These are phyloP conservation scores for Kluyveromyces wickerhamii DNA, from an alignment of 805 yeast species.

Conservation along the genomic window DNA sequence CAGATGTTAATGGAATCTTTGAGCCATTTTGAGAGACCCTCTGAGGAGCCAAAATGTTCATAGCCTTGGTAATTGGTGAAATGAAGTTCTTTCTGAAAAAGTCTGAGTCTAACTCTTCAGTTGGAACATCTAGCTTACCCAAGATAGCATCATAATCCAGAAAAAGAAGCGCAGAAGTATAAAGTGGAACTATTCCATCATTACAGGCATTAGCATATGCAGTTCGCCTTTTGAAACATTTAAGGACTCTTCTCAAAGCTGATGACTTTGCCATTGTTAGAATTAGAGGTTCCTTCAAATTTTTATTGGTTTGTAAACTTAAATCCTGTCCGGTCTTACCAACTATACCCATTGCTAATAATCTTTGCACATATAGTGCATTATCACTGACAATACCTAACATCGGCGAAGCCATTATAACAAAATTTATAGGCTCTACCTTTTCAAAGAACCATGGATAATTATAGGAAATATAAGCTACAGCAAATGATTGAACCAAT, in stretches of 20 bases:
- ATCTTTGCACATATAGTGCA: conserved; percentile 64
- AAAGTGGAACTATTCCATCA: conserved; percentile 76
- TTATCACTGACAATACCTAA: conserved; percentile 72
- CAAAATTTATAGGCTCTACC: conserved; percentile 57
- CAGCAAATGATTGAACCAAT: conserved; percentile 64
- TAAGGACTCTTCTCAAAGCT: conserved; percentile 45
- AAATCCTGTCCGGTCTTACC: conserved; percentile 79
- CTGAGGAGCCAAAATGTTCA: conserved; percentile 37
- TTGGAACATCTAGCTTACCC: conserved; percentile 13
- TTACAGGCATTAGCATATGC: conserved; percentile 67
- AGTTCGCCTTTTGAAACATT: conserved; percentile 54
- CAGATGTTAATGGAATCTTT: conserved; percentile 54
- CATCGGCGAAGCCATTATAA: conserved; percentile 67
- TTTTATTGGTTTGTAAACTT: conserved; percentile 42
- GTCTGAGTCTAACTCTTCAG: conserved; percentile 8
- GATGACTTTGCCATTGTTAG: conserved; percentile 61
- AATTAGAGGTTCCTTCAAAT: conserved; percentile 45
- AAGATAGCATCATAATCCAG: conserved; percentile 52
- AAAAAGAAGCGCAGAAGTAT: conserved; percentile 62
- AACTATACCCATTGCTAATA: conserved; percentile 63
- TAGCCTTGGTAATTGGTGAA: conserved; percentile 39
- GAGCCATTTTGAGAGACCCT: conserved; percentile 14
- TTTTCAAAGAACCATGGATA: conserved; percentile 60
- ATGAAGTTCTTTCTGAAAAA: conserved; percentile 24
- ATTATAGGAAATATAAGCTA: conserved; percentile 59